Percentiles rank a stretch among this genome's conserved stretches.
phyloP scores from a whole-genome alignment of 2,329 filamentous ascomycete genomes.

The Myrmaecium sp. region DNA sequence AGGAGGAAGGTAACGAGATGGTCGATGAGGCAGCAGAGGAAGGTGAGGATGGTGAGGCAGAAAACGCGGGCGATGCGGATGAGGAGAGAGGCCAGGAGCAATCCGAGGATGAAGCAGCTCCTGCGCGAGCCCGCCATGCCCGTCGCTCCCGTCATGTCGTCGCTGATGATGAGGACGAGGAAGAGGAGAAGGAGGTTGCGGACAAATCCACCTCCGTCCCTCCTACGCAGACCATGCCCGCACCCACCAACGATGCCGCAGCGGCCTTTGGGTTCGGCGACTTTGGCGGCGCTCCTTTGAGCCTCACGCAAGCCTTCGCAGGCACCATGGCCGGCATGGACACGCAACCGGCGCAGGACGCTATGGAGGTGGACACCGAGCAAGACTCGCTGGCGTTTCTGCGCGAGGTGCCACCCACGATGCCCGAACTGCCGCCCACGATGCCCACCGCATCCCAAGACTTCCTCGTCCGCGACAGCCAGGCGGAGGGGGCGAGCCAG shows the following conservation, averaged over 20 bases:
- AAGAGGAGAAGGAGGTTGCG: slow-evolving; percentile 22
- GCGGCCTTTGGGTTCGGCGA: slow-evolving; percentile 23
- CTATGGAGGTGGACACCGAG: slow-evolving; percentile 17
- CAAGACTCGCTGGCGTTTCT: slow-evolving; percentile 35
- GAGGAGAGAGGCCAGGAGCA: no score
- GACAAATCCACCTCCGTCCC: slow-evolving; percentile 5
- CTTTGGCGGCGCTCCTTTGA: slow-evolving; percentile 32
- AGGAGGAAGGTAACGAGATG: slow-evolving; percentile 10
- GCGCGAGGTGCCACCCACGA: slow-evolving; percentile 33
- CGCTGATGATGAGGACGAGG: slow-evolving; percentile 48
- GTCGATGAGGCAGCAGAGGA: slow-evolving; percentile 9
- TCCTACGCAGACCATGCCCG: slow-evolving; percentile 13
- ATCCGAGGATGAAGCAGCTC: slow-evolving; percentile 28
- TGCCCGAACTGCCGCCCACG: slow-evolving; percentile 37
- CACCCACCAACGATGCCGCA: slow-evolving; percentile 11
- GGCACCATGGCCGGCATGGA: slow-evolving; percentile 62
- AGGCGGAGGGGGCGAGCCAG: slow-evolving; percentile 16
- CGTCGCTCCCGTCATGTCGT: slow-evolving; percentile 35
- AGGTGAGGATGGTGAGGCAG: slow-evolving; percentile 24
- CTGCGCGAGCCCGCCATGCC: slow-evolving; percentile 31
- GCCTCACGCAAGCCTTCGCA: slow-evolving; percentile 78
- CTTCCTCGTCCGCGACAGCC: slow-evolving; percentile 37
- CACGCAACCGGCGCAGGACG: slow-evolving; percentile 19
- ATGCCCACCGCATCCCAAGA: slow-evolving; percentile 45
- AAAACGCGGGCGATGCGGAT: no score